phyloP scores from a whole-genome alignment of 2,329 filamentous ascomycete species.

The Dryadomyces quercus-mongolicae region DNA sequence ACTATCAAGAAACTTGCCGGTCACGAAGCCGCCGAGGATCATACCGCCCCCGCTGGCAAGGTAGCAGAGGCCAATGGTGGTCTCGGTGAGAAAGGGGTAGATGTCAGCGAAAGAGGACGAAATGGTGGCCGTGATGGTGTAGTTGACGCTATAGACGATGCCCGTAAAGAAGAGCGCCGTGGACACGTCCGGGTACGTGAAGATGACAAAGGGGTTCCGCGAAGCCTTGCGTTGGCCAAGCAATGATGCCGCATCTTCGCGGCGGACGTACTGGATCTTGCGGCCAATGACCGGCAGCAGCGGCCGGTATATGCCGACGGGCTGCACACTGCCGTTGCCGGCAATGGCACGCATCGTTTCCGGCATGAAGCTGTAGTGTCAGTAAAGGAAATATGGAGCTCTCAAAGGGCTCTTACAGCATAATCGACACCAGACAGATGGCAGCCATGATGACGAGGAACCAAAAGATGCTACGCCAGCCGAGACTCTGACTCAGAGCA shows the following conservation, averaged over 20 bases:
- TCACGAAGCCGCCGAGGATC: constrained; percentile 17
- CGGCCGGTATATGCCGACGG: neutral
- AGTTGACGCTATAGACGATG: constrained; percentile 22
- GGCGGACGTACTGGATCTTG: neutral
- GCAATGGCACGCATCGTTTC: constrained; percentile 19
- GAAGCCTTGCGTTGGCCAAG: neutral
- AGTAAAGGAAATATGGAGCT: constrained; percentile 18
- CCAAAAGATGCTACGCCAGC: constrained; percentile 11
- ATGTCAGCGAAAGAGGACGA: constrained; percentile 18
- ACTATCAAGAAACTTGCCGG: constrained; percentile 18
- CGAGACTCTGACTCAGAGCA: constrained; percentile 7
- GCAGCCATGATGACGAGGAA: constrained; percentile 8
- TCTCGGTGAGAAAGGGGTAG: constrained; percentile 18
- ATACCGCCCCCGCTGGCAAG: constrained; percentile 19
- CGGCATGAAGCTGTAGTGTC: constrained; percentile 13
- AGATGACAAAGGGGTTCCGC: constrained; percentile 19
- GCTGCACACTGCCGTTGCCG: constrained; percentile 1
- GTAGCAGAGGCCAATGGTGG: constrained; percentile 20
- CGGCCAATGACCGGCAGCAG: constrained; percentile 6
- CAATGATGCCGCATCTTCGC: too few relatives aligned
- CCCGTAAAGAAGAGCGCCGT: constrained; percentile 19
- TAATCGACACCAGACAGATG: constrained; percentile 6
- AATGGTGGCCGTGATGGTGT: constrained; percentile 22
- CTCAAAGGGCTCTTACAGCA: too few relatives aligned
- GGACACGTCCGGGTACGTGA: constrained; percentile 19